Evolutionary conservation across 768 basidiomycete species (phyloP).

Genomic region (Lactifluus subvellereus): DNA sequence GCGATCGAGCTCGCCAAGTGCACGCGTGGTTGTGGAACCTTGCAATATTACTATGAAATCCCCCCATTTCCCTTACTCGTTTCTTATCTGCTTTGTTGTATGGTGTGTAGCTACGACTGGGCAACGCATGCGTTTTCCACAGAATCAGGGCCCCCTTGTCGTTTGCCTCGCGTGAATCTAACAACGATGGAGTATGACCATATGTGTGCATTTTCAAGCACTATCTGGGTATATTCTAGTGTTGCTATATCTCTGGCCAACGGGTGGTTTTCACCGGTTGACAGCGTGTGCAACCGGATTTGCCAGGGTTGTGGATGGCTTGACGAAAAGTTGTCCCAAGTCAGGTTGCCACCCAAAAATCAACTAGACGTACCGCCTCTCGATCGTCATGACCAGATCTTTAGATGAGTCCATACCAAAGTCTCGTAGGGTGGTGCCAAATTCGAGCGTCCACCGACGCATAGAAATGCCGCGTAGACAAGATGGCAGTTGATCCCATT

Average conservation of each 20-base stretch:
- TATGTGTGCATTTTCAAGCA: not conserved
- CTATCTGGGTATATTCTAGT: slow-evolving; percentile 14
- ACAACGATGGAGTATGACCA: slow-evolving; percentile 15
- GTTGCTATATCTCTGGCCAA: not conserved
- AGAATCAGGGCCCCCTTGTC: no score
- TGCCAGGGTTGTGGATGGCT: slow-evolving; percentile 4
- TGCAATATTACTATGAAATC: no score
- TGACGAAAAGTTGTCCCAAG: not conserved
- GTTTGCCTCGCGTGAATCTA: no score
- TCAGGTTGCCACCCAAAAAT: not conserved
- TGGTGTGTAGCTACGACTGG: no score
- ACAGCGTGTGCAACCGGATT: slow-evolving; percentile 9
- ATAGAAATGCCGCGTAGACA: slow-evolving; percentile 16
- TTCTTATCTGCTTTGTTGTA: no score
- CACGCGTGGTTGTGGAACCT: no score
- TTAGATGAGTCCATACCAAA: slow-evolving; percentile 23
- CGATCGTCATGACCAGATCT: slow-evolving; percentile 19
- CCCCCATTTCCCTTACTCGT: no score
- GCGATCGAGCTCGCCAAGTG: no score
- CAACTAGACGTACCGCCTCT: slow-evolving; percentile 28
- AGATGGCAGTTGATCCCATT: slow-evolving; percentile 14
- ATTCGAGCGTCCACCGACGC: slow-evolving; percentile 17
- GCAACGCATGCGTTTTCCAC: no score
- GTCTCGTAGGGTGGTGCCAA: slow-evolving; percentile 14
- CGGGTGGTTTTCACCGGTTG: slow-evolving; percentile 12